Conservation (phyloP, 1,139 yeast species). For the Kodamaea sp. region DNA sequence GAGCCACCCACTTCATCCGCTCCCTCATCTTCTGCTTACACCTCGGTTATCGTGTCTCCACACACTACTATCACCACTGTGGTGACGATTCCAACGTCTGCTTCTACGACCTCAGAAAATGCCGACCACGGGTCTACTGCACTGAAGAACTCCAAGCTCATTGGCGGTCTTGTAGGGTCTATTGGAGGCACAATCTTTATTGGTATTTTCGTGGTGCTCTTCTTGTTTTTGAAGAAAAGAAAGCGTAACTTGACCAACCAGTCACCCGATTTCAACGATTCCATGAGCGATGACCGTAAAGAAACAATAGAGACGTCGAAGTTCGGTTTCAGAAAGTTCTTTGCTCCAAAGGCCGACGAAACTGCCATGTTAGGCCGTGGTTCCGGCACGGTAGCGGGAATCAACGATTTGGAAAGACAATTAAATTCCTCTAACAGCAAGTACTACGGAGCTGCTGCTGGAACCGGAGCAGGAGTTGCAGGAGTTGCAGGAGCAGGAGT, state of each 20-base stretch:
- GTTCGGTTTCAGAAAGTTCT: constrained; percentile 32
- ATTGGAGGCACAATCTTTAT: constrained; percentile 48
- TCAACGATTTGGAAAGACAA: constrained; percentile 26
- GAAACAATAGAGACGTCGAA: constrained; percentile 12
- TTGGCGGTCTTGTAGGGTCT: constrained; percentile 51
- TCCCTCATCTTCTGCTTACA: constrained; percentile 17
- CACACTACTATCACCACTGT: constrained; percentile 48
- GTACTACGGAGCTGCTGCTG: constrained; percentile 19
- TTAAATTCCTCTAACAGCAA: constrained; percentile 19
- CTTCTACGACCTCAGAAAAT: constrained; percentile 7
- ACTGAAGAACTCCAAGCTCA: constrained; percentile 37
- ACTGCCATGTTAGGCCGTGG: constrained; percentile 13
- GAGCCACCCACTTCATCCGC: constrained; percentile 6
- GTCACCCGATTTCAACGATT: constrained; percentile 46
- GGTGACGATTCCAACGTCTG: constrained; percentile 40
- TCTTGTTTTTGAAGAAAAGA: constrained; percentile 38
- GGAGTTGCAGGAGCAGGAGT: constrained; percentile 13
- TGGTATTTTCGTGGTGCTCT: constrained; percentile 39
- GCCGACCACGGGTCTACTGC: constrained; percentile 19
- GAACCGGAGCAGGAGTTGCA: constrained; percentile 11
- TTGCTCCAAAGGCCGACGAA: constrained; percentile 27
- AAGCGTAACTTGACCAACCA: constrained; percentile 39
- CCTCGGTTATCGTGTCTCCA: constrained; percentile 25
- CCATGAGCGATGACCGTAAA: constrained; percentile 12
- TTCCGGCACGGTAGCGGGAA: constrained; percentile 17